Base-by-base conservation (phyloP, 1,284 basidiomycete genomes). In the Hortiboletus rubellus region DNA sequence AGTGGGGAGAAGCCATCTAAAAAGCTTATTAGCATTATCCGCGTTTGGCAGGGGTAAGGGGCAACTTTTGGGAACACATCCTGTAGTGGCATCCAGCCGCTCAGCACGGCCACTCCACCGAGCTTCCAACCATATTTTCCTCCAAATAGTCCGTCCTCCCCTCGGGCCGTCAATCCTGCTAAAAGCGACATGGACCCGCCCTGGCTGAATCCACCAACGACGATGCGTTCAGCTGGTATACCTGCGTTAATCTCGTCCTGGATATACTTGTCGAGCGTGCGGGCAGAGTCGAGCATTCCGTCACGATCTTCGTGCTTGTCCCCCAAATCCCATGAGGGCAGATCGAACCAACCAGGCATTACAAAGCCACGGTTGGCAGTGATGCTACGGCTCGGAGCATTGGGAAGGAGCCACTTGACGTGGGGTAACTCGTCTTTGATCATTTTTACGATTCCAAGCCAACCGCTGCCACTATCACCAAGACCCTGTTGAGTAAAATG, bases 161-260 rank as follows among this genome's bases (percentile, higher is more conserved):
- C 50, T 43, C 83, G 74, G 8, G 78, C 80, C 1, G 86, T 87
- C 44, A 96, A 72, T 7, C 86, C 91, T 5, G 85, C 85, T 51
- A 94, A 74, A 36, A 94, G 77, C 7, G 86, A 80, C 77, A 95
- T 87, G n/a, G 87, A 84, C 17, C 81, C 91, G 41, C 94, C 94
- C 73, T 96, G 94, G 58, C 86, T 89, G 76, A 96, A 97, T 2
- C 95, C 94, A 36, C 92, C 93, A 31, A 96, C 73, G 17, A 95
- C 79, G 61, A 91, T 86, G 31, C 85, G 82, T 52, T 81, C 78
- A 30, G 87, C 75, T 7, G 84, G 79, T 51, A 89, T 84, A 30
- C 91, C 92, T 15, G 78, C 77, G 55, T 87, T 84, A 36, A 94
- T 77, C 71, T 96, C 94, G 5, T 80, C 78, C 15, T 83, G 79